phyloP scores from a whole-genome alignment of 2,329 filamentous ascomycete species.

The Metarhizium rileyi region DNA sequence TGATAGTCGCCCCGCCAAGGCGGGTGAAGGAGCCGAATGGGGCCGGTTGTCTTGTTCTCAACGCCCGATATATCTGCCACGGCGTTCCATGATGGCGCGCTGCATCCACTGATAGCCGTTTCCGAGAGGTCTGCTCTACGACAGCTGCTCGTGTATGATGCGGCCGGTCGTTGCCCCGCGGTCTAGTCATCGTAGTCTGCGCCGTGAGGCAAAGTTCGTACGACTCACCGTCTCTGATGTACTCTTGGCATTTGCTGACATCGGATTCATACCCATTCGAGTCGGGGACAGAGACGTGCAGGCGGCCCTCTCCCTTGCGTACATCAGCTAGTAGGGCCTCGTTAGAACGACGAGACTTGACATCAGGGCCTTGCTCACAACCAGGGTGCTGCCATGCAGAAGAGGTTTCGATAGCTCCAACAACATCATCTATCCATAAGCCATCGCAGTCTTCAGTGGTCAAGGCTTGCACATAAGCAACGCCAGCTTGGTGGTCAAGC shows the following conservation, averaged over 20 bases:
- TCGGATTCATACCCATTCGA: slow-evolving; percentile 50
- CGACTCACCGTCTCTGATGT: slow-evolving; percentile 67
- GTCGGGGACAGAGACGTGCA: slow-evolving; percentile 30
- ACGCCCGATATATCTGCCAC: slow-evolving; percentile 63
- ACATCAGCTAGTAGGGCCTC: slow-evolving; percentile 11
- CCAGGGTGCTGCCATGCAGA: slow-evolving; percentile 20
- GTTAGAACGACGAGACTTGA: slow-evolving; percentile 8
- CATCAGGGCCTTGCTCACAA: slow-evolving; percentile 3
- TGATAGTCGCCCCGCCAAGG: slow-evolving; percentile 58
- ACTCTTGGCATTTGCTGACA: slow-evolving; percentile 59
- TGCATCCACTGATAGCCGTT: background rate
- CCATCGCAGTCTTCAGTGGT: slow-evolving; percentile 16
- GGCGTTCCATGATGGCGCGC: slow-evolving; percentile 23
- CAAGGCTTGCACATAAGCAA: slow-evolving; percentile 51
- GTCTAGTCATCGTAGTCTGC: slow-evolving; percentile 53
- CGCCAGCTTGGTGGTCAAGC: slow-evolving; percentile 57
- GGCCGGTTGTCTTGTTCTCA: slow-evolving; percentile 65
- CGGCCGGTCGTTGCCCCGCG: slow-evolving; percentile 33
- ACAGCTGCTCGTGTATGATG: slow-evolving; percentile 8
- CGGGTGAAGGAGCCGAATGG: slow-evolving; percentile 78
- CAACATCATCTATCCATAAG: slow-evolving; percentile 22
- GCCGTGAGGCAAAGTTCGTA: slow-evolving; percentile 81
- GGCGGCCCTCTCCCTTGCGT: slow-evolving; percentile 3
- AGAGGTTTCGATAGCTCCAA: slow-evolving; percentile 22
- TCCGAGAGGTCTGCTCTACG: background rate